phyloP scores from a whole-genome alignment of 441 rosid genomes.

The Geranium incanum region DNA sequence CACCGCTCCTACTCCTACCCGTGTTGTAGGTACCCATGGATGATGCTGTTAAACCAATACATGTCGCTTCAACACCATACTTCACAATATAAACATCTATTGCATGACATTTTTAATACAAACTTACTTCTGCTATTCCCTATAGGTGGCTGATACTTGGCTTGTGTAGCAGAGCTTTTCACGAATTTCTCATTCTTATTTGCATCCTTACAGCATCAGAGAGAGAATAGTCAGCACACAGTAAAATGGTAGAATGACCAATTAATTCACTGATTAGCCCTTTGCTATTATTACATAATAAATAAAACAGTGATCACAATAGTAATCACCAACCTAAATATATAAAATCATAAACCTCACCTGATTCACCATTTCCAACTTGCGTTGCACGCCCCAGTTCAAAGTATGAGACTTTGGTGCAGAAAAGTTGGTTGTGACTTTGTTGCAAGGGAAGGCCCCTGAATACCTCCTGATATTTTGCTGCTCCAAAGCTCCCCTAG shows the following conservation, averaged over 20 bases:
- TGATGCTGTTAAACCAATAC: not conserved
- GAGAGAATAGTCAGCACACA: conserved; percentile 1
- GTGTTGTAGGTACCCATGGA: not conserved
- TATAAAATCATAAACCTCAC: conserved; percentile 18
- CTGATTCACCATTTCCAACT: conserved; percentile 53
- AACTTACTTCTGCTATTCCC: conserved; percentile 75
- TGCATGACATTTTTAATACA: not conserved
- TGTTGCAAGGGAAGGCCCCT: conserved; percentile 33
- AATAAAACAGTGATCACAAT: not conserved
- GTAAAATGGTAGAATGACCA: too few species aligned
- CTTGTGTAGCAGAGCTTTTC: conserved; percentile 33
- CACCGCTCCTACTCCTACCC: too few species aligned
- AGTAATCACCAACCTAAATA: not conserved
- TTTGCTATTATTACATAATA: too few species aligned
- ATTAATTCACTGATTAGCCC: too few species aligned
- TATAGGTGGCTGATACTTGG: conserved; percentile 59
- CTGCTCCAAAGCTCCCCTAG: conserved; percentile 47
- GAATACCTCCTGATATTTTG: conserved; percentile 42
- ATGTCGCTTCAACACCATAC: not conserved
- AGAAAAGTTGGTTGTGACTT: conserved; percentile 33
- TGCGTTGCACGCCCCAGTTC: conserved; percentile 50
- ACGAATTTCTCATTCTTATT: conserved; percentile 39
- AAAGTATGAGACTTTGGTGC: conserved; percentile 43
- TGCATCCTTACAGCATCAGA: conserved; percentile 34
- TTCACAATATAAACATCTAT: not conserved